Evolutionary conservation across 768 basidiomycete species (phyloP).

Genomic region (Lentinula guzmanii): DNA sequence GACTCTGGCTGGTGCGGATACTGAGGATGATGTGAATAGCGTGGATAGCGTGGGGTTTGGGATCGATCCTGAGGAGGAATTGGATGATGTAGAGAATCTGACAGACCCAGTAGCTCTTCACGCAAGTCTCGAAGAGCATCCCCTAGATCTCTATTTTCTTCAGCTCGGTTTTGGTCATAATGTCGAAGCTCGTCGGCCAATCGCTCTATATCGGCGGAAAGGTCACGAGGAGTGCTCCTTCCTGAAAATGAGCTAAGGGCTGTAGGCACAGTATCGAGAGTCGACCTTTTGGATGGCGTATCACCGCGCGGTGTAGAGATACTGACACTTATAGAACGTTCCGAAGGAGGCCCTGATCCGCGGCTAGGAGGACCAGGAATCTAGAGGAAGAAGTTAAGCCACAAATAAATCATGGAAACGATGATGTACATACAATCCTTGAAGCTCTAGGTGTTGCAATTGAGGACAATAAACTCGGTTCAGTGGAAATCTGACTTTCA

Average conservation of each 20-base stretch:
- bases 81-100: conserved; percentile 45
- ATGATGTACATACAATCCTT: conserved; percentile 18
- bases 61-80: conserved; percentile 2
- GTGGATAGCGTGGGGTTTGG: conserved; percentile 4
- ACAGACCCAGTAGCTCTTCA: conserved; percentile 60
- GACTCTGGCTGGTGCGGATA: not conserved
- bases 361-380: not conserved
- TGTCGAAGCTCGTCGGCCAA: conserved; percentile 51
- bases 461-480: conserved; percentile 9
- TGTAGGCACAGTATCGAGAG: conserved; percentile 36
- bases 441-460: conserved; percentile 12
- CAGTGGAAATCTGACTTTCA: conserved; percentile 5
- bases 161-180: conserved; percentile 51
- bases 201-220: conserved; percentile 31
- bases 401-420: conserved; percentile 5
- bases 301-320: conserved; percentile 42
- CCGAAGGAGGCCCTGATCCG: conserved; percentile 3
- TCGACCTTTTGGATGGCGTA: conserved; percentile 41
- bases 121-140: conserved; percentile 68
- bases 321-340: conserved; percentile 41
- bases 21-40: conserved; percentile 11
- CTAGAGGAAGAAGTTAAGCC: conserved; percentile 12
- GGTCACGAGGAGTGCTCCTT: not conserved
- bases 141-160: conserved; percentile 58
- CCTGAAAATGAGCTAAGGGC: conserved; percentile 27